Evolutionary conservation across 139 green algal species (phyloP), one percentile per base, ranked within the genome.

Genomic region (Zygnema circumcarinatum): DNA sequence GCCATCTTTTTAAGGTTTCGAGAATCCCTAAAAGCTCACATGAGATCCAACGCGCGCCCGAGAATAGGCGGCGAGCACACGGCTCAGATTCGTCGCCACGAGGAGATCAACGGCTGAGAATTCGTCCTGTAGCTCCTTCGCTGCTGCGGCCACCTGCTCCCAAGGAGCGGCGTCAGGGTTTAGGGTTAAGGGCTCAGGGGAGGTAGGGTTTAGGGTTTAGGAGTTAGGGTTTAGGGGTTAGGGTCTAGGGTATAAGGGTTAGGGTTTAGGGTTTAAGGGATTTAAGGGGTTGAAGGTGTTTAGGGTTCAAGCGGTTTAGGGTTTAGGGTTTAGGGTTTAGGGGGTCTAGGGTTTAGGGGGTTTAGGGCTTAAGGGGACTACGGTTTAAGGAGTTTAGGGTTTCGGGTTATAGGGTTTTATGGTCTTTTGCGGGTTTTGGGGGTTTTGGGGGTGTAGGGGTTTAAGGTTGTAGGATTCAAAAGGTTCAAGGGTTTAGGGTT

Each of bases 71-170:
- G 22, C 11, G 0, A 87, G 38, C 2, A 87, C 67, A 1, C 81
- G 81, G 22, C 42, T 35, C 81, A 87, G 11, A 42, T 87, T 87
- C 0, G 32, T 25, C 1, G 67, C 81, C 20, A 87, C 81, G 40
- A 87, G 31, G 38, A 33, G 2, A 62, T 87, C 81, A 32, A 87
- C 67, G 38, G 74, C 81, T 38, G 81, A 42, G 33, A 87, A 87
- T 35, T 87, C 81, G 25, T 29, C 22, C 0, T 54, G 7, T 40
- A 87, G 67, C 0, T 31, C 0, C 0, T 42, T 42, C 31, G 35
- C 81, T 39, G 81, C 81, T 39, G 56, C 56, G 2, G 81, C 67
- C 81, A 87, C 81, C 81, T 87, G 81, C 16, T 16, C 7, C 7
- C 16, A 62, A 7, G 16, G 47, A 62, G 16, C 7, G 7, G 16